phyloP scores from a whole-genome alignment of 169 alveolate genomes.

The Plasmodium billcollinsi region DNA sequence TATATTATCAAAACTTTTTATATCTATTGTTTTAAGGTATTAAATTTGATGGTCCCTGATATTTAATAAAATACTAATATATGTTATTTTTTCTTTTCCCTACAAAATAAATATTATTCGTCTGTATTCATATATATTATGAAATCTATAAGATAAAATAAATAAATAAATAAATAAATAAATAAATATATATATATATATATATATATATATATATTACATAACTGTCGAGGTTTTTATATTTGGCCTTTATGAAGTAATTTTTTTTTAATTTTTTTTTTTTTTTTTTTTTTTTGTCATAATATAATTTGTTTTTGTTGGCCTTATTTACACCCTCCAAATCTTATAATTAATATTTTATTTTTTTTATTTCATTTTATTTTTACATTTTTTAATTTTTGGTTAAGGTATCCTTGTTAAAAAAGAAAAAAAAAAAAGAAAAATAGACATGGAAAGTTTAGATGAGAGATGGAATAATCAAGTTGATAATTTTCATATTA shows the following conservation, averaged over 20 bases:
- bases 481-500: slow-evolving; percentile 35
- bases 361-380: not conserved
- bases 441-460: slow-evolving; percentile 26
- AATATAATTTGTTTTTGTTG: too few species aligned
- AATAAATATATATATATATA: not conserved
- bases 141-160: too few species aligned
- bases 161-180: too few species aligned
- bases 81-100: too few species aligned
- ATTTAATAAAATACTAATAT: too few species aligned
- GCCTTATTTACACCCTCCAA: too few species aligned
- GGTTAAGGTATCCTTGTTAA: not conserved
- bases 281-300: not conserved
- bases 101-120: too few species aligned
- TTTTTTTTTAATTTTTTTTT: not conserved
- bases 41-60: too few species aligned
- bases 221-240: not conserved
- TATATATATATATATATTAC: not conserved
- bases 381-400: not conserved
- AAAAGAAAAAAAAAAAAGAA: not conserved
- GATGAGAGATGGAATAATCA: slow-evolving; percentile 55
- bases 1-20: too few species aligned
- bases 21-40: too few species aligned
- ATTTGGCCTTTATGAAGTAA: not conserved
- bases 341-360: not conserved
- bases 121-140: too few species aligned